phyloP scores from a whole-genome alignment of 2,329 filamentous ascomycete species.

The Scytalidium lignicola region DNA sequence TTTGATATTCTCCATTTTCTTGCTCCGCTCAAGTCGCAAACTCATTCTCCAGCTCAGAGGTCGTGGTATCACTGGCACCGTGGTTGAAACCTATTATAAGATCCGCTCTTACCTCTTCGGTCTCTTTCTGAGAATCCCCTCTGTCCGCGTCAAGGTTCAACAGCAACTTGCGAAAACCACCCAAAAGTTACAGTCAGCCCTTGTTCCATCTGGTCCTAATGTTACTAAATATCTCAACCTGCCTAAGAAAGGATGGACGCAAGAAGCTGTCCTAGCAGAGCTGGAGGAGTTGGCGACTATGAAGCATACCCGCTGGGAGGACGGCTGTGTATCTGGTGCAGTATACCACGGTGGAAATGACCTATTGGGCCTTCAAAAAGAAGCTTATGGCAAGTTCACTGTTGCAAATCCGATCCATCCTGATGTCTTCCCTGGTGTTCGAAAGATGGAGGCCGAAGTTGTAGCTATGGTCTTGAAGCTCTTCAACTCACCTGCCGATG shows the following conservation, averaged over 20 bases:
- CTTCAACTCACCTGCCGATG: slow-evolving; percentile 77
- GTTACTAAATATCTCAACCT: slow-evolving; percentile 66
- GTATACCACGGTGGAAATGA: slow-evolving; percentile 88
- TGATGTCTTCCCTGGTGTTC: slow-evolving; percentile 88
- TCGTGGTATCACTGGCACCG: slow-evolving; percentile 73
- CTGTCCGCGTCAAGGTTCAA: slow-evolving; percentile 77
- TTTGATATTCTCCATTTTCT: slow-evolving; percentile 76
- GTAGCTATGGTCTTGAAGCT: slow-evolving; percentile 79
- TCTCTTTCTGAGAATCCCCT: slow-evolving; percentile 75
- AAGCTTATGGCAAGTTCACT: slow-evolving; percentile 85
- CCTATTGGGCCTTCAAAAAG: slow-evolving; percentile 73
- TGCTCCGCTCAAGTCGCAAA: slow-evolving; percentile 73
- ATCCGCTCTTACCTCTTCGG: slow-evolving; percentile 69
- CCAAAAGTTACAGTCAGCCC: slow-evolving; percentile 71
- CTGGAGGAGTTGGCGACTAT: slow-evolving; percentile 72
- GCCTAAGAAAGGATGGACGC: slow-evolving; percentile 72
- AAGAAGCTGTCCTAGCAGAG: slow-evolving; percentile 71
- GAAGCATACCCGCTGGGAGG: slow-evolving; percentile 92
- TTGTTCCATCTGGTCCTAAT: slow-evolving; percentile 64
- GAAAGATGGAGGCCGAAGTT: slow-evolving; percentile 96
- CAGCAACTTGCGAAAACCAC: slow-evolving; percentile 74
- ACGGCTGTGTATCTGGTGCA: slow-evolving; percentile 82
- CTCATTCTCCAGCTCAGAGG: slow-evolving; percentile 78
- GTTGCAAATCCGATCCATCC: slow-evolving; percentile 48
- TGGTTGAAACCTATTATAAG: slow-evolving; percentile 64